Conservation (phyloP, 495 filamentous ascomycete species). For the Neurospora tetraspora region DNA sequence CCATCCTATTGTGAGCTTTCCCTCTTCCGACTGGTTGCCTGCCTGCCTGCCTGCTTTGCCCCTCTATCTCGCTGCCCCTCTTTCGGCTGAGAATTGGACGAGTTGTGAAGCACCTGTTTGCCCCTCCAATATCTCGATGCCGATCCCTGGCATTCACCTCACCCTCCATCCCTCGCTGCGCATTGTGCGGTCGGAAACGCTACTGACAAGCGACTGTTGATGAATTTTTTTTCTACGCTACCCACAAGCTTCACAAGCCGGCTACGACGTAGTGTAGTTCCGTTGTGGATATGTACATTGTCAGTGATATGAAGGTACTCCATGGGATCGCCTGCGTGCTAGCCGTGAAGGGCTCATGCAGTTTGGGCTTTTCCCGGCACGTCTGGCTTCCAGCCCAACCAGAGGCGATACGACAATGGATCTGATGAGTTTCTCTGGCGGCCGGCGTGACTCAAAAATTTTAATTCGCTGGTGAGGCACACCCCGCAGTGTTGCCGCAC, state of each 20-base stretch:
- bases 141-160: neutral
- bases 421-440: neutral
- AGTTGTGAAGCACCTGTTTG: neutral
- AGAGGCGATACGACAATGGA: constrained; percentile 4
- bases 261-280: neutral
- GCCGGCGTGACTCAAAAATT: constrained; percentile 9
- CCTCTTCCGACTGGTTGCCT: neutral
- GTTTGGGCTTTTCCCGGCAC: constrained; percentile 12
- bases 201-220: neutral
- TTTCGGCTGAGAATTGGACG: neutral
- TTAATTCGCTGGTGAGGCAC: neutral
- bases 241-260: neutral
- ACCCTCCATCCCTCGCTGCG: neutral
- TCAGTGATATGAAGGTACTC: neutral
- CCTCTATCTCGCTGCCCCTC: neutral
- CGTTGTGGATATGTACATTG: neutral
- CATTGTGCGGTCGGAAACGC: neutral
- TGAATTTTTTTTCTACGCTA: neutral
- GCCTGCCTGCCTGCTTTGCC: neutral
- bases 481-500: neutral
- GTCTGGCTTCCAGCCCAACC: constrained; percentile 19
- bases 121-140: neutral
- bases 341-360: neutral
- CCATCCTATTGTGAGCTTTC: neutral
- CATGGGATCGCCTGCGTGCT: neutral